Evolutionary conservation across 148 eudicot species (phyloP).

Genomic region (Fagopyrum homotropicum): DNA sequence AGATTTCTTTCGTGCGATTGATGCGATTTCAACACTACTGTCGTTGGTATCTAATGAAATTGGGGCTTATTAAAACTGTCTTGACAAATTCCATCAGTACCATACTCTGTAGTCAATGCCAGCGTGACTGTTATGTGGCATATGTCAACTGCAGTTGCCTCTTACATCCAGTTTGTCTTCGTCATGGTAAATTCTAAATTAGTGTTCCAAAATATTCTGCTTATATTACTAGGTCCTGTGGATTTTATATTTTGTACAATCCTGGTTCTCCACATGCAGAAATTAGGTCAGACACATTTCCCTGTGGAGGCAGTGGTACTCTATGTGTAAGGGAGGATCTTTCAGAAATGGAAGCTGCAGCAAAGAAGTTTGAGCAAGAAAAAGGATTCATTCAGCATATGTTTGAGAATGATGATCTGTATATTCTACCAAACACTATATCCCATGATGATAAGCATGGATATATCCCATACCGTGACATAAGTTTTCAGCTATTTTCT

Average conservation of each 20-base stretch:
- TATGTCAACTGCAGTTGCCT: constrained; percentile 75
- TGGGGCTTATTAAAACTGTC: constrained; percentile 33
- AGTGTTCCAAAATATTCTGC: not conserved
- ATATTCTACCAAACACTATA: constrained; percentile 30
- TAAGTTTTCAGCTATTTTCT: constrained; percentile 21
- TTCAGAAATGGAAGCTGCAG: constrained; percentile 61
- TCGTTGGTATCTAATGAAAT: constrained; percentile 68
- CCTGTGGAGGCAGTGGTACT: constrained; percentile 59
- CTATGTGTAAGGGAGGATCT: constrained; percentile 61
- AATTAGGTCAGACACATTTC: constrained; percentile 35
- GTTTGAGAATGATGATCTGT: constrained; percentile 35
- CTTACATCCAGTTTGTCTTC: constrained; percentile 77
- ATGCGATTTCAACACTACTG: constrained; percentile 84
- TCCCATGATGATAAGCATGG: constrained; percentile 44
- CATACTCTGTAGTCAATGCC: constrained; percentile 83
- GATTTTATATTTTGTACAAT: not conserved
- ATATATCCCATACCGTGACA: constrained; percentile 65
- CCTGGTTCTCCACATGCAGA: constrained; percentile 31
- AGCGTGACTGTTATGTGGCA: constrained; percentile 90
- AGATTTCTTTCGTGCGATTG: constrained; percentile 63
- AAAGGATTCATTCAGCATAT: constrained; percentile 36
- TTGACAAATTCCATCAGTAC: constrained; percentile 54
- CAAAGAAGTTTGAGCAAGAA: constrained; percentile 79
- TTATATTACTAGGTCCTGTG: not conserved
- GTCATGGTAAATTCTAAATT: constrained; percentile 54